These are phyloP conservation scores for Suillus luteus DNA, from an alignment of 768 basidiomycete genomes.

Conservation along the genomic window DNA sequence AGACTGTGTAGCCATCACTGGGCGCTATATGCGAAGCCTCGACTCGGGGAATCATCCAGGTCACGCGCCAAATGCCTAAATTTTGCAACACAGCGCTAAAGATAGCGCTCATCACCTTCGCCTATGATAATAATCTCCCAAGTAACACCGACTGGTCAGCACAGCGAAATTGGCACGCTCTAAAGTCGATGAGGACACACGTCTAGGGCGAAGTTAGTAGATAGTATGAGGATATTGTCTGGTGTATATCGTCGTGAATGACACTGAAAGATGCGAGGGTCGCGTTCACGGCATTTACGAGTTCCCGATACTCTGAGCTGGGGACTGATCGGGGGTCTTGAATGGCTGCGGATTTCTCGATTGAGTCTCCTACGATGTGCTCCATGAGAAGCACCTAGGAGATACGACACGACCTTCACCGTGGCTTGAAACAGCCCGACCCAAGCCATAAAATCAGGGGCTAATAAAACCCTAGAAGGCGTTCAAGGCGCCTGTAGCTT, in stretches of 20 bases:
- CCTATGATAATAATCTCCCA: background rate
- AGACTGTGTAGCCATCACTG: background rate
- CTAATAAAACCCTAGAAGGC: background rate
- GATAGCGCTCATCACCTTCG: too few relatives aligned
- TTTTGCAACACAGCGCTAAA: background rate
- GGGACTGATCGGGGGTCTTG: background rate
- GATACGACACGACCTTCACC: background rate
- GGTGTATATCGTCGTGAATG: background rate
- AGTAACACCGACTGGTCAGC: background rate
- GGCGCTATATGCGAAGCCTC: background rate
- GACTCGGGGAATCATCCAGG: background rate
- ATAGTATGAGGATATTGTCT: background rate
- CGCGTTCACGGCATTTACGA: background rate
- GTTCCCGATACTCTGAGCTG: background rate
- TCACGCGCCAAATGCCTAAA: background rate
- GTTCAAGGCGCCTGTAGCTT: background rate
- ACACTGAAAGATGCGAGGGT: background rate
- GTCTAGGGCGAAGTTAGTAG: background rate
- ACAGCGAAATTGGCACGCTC: background rate
- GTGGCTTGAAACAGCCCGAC: background rate
- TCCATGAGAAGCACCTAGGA: constrained; percentile 6
- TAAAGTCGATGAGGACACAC: background rate
- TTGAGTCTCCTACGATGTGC: background rate
- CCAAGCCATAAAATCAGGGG: constrained; percentile 2
- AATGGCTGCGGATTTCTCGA: background rate